These are phyloP conservation scores for Aplosporella prunicola DNA, from an alignment of 2,329 filamentous ascomycete species.

Conservation along the genomic window DNA sequence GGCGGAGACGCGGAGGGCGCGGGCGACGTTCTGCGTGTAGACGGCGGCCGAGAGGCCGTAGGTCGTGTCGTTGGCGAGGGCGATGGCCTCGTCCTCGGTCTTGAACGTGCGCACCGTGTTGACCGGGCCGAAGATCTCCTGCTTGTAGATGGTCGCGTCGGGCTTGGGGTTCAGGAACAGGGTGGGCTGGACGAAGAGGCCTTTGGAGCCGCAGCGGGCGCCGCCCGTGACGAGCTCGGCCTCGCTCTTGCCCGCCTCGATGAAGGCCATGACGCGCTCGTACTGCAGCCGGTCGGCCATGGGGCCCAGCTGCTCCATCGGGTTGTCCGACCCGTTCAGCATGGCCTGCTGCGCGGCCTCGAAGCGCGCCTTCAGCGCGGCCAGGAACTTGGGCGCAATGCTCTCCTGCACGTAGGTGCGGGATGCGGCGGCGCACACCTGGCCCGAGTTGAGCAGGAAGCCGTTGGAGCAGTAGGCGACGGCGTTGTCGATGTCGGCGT, in stretches of 20 bases:
- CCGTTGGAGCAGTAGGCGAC: conserved; percentile 16
- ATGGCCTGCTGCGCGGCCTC: conserved; percentile 16
- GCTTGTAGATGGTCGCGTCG: conserved; percentile 20
- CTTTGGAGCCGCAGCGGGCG: conserved; percentile 22
- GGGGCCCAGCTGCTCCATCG: conserved; percentile 18
- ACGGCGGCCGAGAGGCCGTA: conserved; percentile 18
- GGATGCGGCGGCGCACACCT: conserved; percentile 20
- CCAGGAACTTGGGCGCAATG: conserved; percentile 22
- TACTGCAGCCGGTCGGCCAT: conserved; percentile 26
- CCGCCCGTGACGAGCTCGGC: conserved; percentile 26
- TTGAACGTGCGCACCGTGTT: conserved; percentile 23
- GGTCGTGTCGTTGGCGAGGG: conserved; percentile 23
- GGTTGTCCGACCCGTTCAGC: conserved; percentile 13
- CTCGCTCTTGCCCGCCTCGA: conserved; percentile 23
- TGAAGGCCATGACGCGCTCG: conserved; percentile 26
- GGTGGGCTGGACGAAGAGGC: conserved; percentile 22
- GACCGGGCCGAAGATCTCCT: conserved; percentile 28
- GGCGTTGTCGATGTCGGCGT: conserved; percentile 40
- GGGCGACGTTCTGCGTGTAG: conserved; percentile 16
- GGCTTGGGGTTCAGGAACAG: conserved; percentile 23
- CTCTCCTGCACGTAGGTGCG: conserved; percentile 23
- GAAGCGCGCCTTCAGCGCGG: conserved; percentile 20
- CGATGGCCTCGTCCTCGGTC: conserved; percentile 24
- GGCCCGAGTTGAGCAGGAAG: conserved; percentile 20
- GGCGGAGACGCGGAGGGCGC: conserved; percentile 22